phyloP scores from a whole-genome alignment of 768 basidiomycete genomes.

The Trametes elegans region DNA sequence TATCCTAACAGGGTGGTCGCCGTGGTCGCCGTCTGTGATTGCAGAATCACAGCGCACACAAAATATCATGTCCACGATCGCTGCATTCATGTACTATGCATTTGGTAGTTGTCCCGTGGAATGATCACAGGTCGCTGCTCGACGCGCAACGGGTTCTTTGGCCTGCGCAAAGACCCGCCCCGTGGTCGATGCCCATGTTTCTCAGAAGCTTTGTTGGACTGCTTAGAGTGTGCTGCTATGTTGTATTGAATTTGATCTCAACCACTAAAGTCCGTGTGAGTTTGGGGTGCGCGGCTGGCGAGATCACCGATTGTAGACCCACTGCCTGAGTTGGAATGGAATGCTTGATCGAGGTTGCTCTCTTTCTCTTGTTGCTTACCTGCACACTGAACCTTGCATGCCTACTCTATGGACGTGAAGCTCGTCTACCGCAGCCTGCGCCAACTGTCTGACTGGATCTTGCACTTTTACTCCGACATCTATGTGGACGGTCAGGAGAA shows the following conservation, averaged over 20 bases:
- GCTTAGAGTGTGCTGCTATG: constrained; percentile 18
- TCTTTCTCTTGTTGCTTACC: not conserved
- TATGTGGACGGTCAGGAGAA: constrained; percentile 83
- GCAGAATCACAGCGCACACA: constrained; percentile 20
- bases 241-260: constrained; percentile 7
- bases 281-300: not conserved
- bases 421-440: constrained; percentile 59
- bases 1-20: constrained; percentile 79
- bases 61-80: constrained; percentile 25
- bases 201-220: constrained; percentile 15
- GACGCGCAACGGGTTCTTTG: constrained; percentile 76
- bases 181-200: constrained; percentile 56
- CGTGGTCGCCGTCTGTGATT: constrained; percentile 92
- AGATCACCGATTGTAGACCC: not conserved
- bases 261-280: not conserved
- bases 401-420: constrained; percentile 43
- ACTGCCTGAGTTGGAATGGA: not conserved
- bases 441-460: constrained; percentile 57
- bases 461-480: constrained; percentile 87
- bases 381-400: not conserved
- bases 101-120: constrained; percentile 33
- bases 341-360: too few relatives aligned
- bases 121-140: constrained; percentile 74
- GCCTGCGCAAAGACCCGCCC: constrained; percentile 54
- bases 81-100: constrained; percentile 27